phyloP scores from a whole-genome alignment of 2,329 filamentous ascomycete species.

The Phoma sp. region DNA sequence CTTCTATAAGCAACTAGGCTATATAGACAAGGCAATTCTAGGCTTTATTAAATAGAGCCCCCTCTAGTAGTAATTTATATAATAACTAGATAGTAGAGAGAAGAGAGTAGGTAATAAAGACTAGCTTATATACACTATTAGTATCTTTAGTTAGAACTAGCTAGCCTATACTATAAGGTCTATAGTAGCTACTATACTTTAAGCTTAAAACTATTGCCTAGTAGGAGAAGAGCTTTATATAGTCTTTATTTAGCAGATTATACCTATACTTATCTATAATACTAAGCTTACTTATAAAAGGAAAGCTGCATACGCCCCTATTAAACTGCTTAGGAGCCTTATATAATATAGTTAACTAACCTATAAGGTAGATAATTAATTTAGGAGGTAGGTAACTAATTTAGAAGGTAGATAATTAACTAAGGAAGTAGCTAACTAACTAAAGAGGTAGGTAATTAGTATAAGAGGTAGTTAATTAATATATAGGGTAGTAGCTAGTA shows the following conservation, averaged over 20 bases:
- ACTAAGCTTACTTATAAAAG: background rate
- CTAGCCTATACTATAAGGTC: background rate
- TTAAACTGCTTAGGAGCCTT: background rate
- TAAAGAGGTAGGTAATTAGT: no score
- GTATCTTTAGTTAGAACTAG: background rate
- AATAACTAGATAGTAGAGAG: background rate
- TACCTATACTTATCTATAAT: no score
- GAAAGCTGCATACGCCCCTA: background rate
- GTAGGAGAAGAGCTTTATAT: no score
- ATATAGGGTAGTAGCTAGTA: no score
- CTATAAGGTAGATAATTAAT: no score
- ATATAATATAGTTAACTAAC: no score
- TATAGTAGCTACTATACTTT: background rate
- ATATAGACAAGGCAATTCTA: background rate
- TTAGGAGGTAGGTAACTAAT: no score
- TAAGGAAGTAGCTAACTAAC: no score
- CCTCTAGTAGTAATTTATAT: background rate
- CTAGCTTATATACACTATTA: background rate
- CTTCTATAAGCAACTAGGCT: background rate
- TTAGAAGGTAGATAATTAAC: no score
- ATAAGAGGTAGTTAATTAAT: no score
- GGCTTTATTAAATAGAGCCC: background rate
- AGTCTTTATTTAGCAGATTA: background rate
- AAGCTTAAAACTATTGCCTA: background rate
- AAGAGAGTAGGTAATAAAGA: background rate